phyloP scores from a whole-genome alignment of 495 filamentous ascomycete species.

The Elasticomyces elasticus region DNA sequence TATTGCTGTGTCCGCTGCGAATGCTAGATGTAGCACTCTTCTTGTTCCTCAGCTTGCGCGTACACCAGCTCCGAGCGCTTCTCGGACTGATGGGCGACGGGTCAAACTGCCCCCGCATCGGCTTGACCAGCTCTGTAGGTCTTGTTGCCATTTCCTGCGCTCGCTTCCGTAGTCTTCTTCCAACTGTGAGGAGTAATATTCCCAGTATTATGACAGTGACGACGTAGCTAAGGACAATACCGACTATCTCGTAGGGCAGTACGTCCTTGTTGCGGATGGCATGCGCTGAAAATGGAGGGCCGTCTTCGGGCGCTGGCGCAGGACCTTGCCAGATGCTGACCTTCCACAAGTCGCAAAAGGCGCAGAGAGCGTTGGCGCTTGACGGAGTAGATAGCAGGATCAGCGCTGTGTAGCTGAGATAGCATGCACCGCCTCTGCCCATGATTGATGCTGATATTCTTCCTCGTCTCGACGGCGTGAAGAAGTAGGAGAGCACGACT shows the following conservation, averaged over 20 bases:
- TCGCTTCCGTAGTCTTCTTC: conserved; percentile 47
- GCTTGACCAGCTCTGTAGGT: conserved; percentile 55
- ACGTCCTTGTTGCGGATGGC: conserved; percentile 20
- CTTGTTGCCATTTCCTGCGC: conserved; percentile 44
- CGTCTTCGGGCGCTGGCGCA: conserved; percentile 22
- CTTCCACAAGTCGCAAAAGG: conserved; percentile 11
- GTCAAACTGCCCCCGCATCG: conserved; percentile 23
- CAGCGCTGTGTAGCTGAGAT: conserved; percentile 19
- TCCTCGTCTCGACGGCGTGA: neutral
- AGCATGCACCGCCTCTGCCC: conserved; percentile 15
- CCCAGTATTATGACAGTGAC: conserved; percentile 23
- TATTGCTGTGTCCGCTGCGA: conserved; percentile 21
- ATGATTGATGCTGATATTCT: conserved; percentile 5
- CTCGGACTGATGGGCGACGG: conserved; percentile 28
- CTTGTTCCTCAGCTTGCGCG: conserved; percentile 25
- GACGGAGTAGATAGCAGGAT: conserved; percentile 4
- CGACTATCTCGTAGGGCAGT: conserved; percentile 24
- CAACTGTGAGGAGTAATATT: conserved; percentile 51
- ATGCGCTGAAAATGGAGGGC: conserved; percentile 24
- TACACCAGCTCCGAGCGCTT: conserved; percentile 34
- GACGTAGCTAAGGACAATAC: conserved; percentile 23
- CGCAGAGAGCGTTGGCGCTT: conserved; percentile 4
- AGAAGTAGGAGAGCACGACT: neutral
- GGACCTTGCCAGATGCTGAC: conserved; percentile 20
- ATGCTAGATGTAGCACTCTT: conserved; percentile 34